phyloP scores from a whole-genome alignment of 768 basidiomycete species.

The Baorangia bicolor region DNA sequence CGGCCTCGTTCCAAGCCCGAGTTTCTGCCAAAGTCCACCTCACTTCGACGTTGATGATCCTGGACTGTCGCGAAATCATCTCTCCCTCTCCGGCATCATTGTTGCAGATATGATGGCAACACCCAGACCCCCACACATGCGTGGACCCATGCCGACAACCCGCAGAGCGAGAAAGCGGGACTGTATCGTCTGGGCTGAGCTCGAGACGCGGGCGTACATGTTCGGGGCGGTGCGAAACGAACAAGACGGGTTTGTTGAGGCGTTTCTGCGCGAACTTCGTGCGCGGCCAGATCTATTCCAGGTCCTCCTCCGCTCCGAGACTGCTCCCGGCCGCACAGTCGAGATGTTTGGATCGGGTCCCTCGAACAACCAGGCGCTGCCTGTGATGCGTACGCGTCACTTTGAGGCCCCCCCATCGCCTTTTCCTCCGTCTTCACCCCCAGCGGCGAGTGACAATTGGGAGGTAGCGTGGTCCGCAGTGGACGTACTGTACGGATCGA shows the following conservation, averaged over 20 bases:
- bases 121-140: neutral
- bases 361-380: slow-evolving; percentile 3
- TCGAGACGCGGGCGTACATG: slow-evolving; percentile 25
- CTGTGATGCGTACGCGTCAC: slow-evolving; percentile 8
- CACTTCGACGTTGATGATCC: neutral
- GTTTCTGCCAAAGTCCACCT: slow-evolving; percentile 13
- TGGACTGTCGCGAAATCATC: slow-evolving; percentile 14
- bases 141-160: slow-evolving; percentile 1
- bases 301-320: slow-evolving; percentile 31
- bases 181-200: slow-evolving; percentile 24
- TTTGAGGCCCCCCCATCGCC: slow-evolving; percentile 25
- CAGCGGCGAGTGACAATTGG: slow-evolving; percentile 11
- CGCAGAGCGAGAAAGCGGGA: slow-evolving; percentile 11
- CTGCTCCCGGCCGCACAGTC: slow-evolving; percentile 21
- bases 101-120: slow-evolving; percentile 20
- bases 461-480: slow-evolving; percentile 6
- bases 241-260: slow-evolving; percentile 22
- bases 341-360: slow-evolving; percentile 27
- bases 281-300: slow-evolving; percentile 33
- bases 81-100: slow-evolving; percentile 21
- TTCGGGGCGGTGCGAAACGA: slow-evolving; percentile 35
- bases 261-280: slow-evolving; percentile 31
- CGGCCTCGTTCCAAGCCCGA: slow-evolving; percentile 16
- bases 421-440: neutral
- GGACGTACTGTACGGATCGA: slow-evolving; percentile 24